Evolutionary conservation across 192 early-diverging fungal genomes (phyloP), one percentile per base, ranked within the genome.

Genomic region (Rhizophagus sp.): DNA sequence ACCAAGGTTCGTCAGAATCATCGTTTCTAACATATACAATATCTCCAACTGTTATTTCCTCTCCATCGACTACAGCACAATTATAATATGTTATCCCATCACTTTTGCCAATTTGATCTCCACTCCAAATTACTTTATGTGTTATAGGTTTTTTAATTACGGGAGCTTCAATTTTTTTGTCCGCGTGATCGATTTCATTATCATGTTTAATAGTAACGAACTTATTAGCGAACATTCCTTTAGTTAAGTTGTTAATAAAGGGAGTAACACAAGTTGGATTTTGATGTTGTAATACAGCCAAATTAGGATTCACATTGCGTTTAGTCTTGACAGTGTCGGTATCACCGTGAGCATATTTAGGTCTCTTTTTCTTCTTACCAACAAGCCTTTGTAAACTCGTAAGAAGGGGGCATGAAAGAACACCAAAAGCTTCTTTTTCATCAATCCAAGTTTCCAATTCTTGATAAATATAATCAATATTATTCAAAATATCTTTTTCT

Each of bases 31-130:
- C 52, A n/a, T 57, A 57, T 19, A 57, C 52, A 22, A 57, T 22
- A 57, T 57, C 52, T 19, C 52, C 52, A 3, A 57, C 52, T 7
- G 15, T 22, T 22, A 57, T 57, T 6, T 3, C 13, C 10, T 83
- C 79, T 24, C 75, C 83, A 44, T 84, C 80, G 41, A 90, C 83
- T 22, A 67, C 24, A 57, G 52, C 52, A 57, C 17, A n/a, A 57
- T 57, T 57, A 57, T 57, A 57, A 57, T 57, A 57, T 22, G 52
- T 22, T 7, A 47, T 61, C 0, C 47, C 76, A 78, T 78, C 22
- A 64, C 22, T 47, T 65, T 62, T 57, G 17, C 5, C 52, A 57
- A 19, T 57, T 22, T 6, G 52, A 4, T 57, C 19, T 57, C 19
- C 52, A 6, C 4, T 57, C 52, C 52, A 57, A 22, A 22, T 6